These are phyloP conservation scores for Suhomyces sp. DNA, from an alignment of 805 yeast species.

Conservation along the genomic window DNA sequence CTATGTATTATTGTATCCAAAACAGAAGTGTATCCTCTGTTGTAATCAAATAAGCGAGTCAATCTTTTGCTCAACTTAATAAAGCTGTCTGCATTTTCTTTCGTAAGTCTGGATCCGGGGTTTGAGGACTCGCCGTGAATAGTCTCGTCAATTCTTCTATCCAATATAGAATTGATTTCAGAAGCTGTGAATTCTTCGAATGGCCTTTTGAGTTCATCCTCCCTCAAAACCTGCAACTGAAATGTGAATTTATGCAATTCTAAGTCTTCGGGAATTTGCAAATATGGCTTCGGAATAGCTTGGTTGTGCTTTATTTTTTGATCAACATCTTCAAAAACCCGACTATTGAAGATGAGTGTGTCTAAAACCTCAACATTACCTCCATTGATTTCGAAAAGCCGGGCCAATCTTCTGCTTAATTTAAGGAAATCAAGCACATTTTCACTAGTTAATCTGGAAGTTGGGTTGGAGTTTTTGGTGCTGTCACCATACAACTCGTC, in stretches of 20 bases:
- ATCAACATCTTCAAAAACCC: neutral
- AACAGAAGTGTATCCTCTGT: constrained; percentile 58
- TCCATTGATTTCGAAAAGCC: constrained; percentile 49
- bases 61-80: constrained; percentile 17
- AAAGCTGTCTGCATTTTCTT: constrained; percentile 12
- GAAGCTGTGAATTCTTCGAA: constrained; percentile 6
- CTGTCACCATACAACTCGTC: constrained; percentile 13
- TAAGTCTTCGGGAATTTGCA: constrained; percentile 20
- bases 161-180: constrained; percentile 16
- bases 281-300: constrained; percentile 2
- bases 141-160: constrained; percentile 15
- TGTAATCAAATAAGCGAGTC: constrained; percentile 37
- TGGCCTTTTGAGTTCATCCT: constrained; percentile 7
- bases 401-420: constrained; percentile 14
- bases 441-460: constrained; percentile 13
- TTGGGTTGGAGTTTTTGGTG: constrained; percentile 1
- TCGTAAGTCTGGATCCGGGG: constrained; percentile 13
- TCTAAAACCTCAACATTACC: constrained; percentile 60
- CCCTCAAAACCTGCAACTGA: constrained; percentile 19
- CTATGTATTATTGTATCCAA: constrained; percentile 56
- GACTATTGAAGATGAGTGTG: constrained; percentile 44
- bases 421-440: constrained; percentile 16
- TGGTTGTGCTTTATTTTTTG: neutral
- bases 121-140: constrained; percentile 9
- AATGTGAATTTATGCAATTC: constrained; percentile 13